Percentiles rank a stretch among this genome's conserved stretches.
Evolutionary conservation across 2,329 filamentous ascomycete genomes (phyloP).

Genomic region (Magnaporthiopsis poae): DNA sequence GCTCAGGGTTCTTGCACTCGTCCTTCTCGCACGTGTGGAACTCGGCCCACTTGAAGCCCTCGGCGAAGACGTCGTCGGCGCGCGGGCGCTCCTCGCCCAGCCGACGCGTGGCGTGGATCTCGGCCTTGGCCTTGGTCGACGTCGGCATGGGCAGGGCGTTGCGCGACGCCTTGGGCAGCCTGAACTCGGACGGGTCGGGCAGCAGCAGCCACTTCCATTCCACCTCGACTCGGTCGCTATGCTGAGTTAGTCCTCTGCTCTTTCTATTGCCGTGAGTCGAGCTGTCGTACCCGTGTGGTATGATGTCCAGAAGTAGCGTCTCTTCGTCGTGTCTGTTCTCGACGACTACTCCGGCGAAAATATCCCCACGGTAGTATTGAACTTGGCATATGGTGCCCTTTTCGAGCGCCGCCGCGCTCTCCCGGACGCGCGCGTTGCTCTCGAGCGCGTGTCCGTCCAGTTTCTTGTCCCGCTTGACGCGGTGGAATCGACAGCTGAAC

Average conservation of each 20-base stretch:
- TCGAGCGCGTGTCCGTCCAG: constrained; percentile 60
- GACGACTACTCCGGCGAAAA: constrained; percentile 79
- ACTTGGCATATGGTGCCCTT: constrained; percentile 74
- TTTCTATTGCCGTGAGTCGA: constrained; percentile 10
- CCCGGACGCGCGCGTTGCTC: constrained; percentile 55
- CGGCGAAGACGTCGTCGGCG: constrained; percentile 57
- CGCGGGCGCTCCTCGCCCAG: constrained; percentile 51
- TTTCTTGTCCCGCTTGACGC: constrained; percentile 74
- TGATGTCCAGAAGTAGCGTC: constrained; percentile 66
- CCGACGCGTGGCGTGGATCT: constrained; percentile 58
- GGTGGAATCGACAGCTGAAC: constrained; percentile 89
- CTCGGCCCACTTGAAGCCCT: constrained; percentile 66
- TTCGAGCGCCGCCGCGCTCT: constrained; percentile 58
- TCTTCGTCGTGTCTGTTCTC: constrained; percentile 72
- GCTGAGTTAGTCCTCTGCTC: constrained; percentile 28
- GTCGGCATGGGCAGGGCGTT: constrained; percentile 63
- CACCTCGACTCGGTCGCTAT: constrained; percentile 63
- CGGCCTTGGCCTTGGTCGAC: constrained; percentile 52
- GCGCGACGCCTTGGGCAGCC: constrained; percentile 62
- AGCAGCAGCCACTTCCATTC: constrained; percentile 77
- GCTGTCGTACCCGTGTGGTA: constrained; percentile 67
- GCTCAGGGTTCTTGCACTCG: constrained; percentile 39
- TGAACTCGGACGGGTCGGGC: constrained; percentile 60
- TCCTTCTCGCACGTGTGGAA: constrained; percentile 55
- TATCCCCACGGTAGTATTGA: constrained; percentile 73